Evolutionary conservation across 169 alveolate genomes (phyloP), one percentile per base, ranked within the genome.

Genomic region (Cryptosporidium meleagridis): DNA sequence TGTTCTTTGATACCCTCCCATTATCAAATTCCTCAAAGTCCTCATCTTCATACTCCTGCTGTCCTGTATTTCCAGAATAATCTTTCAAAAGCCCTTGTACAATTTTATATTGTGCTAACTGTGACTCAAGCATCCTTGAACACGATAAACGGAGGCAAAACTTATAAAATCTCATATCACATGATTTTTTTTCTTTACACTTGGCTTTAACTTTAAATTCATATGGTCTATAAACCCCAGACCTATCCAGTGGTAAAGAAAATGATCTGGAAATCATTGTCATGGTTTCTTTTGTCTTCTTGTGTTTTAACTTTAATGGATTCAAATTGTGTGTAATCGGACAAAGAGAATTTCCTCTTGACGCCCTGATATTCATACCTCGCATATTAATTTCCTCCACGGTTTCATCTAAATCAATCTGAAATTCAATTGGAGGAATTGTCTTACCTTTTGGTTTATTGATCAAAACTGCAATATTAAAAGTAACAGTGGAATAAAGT

Each of bases 51-150:
- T 48, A 48, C 55, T 65, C 72, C 39, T 39, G 65, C 18, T 51
- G 23, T 10, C 0, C 4, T 1, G 10, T 29, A 31, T 16, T 7
- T 35, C n/a, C 39, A 3, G 89, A 69, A n/a, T 9, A 58, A 14
- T 62, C 21, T 31, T 35, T 41, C 51, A 80, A 18, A 37, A 80
- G 26, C 16, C 62, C 52, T 29, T 80, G 68, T 9, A 80, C 75
- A 10, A 80, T 80, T 18, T 44, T 59, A 26, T 44, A 59, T 45
- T 80, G 70, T 3, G 80, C 89, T n/a, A 21, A 26, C 52, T 80
- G 89, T 3, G 75, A 61, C 6, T 80, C 89, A 26, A 73, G 89
- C 89, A 80, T 80, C 14, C 89, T 61, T n/a, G 67, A 23, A 39
- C 89, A 80, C 4, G 75, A 37, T 9, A 80, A 18, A 31, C 75